Evolutionary conservation across 768 basidiomycete species (phyloP).

Genomic region (button mushroom (Agaricus bisporus)): DNA sequence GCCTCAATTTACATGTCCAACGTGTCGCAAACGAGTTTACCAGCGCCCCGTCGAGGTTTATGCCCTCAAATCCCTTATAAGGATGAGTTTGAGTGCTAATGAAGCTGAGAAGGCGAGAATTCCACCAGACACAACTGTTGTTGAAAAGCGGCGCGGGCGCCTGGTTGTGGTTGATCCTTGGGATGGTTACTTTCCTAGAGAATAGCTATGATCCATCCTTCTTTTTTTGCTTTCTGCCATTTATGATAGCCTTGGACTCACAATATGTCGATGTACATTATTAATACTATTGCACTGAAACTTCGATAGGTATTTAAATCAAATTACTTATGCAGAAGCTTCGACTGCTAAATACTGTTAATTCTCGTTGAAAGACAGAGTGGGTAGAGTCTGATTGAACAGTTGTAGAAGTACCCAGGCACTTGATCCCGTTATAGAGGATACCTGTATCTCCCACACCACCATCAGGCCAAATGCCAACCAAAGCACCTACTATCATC

Average conservation of each 20-base stretch:
- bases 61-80: constrained; percentile 50
- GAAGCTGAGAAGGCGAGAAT: constrained; percentile 35
- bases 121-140: constrained; percentile 20
- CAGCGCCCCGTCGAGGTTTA: constrained; percentile 55
- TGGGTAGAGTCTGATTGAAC: too few relatives aligned
- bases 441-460: too few relatives aligned
- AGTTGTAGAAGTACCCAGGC: too few relatives aligned
- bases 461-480: too few relatives aligned
- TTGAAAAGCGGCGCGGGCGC: constrained; percentile 11
- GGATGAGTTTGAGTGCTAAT: constrained; percentile 37
- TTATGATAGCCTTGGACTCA: background rate
- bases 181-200: constrained; percentile 40
- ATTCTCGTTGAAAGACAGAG: too few relatives aligned
- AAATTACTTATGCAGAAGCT: too few relatives aligned
- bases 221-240: background rate
- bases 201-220: background rate
- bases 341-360: too few relatives aligned
- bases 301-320: too few relatives aligned
- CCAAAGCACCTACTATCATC: too few relatives aligned
- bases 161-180: constrained; percentile 26
- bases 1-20: constrained; percentile 63
- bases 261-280: background rate
- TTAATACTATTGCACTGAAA: background rate
- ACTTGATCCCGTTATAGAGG: too few relatives aligned
- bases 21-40: constrained; percentile 47